Base-by-base conservation (phyloP, 306 rosid genomes). In the Prunus fruticosa region DNA sequence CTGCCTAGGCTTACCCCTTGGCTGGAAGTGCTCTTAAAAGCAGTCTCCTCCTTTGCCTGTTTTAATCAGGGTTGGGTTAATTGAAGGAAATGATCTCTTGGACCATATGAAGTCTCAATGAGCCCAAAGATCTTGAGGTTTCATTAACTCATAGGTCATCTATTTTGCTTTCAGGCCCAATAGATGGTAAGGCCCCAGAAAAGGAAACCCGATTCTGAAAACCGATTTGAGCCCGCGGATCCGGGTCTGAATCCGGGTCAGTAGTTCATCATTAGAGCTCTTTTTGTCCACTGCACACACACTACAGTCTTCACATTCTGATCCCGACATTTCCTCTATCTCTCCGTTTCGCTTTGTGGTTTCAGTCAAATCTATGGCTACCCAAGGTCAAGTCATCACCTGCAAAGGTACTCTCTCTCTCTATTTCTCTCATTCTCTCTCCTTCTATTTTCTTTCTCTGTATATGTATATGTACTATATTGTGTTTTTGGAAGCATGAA, bases 361-460 rank as follows among this genome's bases (percentile, higher is more conserved):
- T 64, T 64, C 71, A 18, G 56, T 54, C 18, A 45, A 79, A 15
- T 79, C 85, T 58, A 93, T 93, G 98, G 96, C 97, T 68, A 88
- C 93, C 46, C 90, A 82, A 81, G 98, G 96, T 81, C 93, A 88
- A 87, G 87, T 93, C 15, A 93, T 93, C 79, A 90, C 98, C 69
- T 93, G 97, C 98, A 93, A 91, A 90, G 98, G 95, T 91, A 77
- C 63, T 70, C 46, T 25, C 47, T 13, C 3, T 63, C 38, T 11
- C 6, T 50, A 22, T 11, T 5, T 70, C 5, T 22, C n/a, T n/a
- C n/a, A n/a, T n/a, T n/a, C n/a, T n/a, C n/a, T n/a, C n/a, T n/a
- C n/a, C n/a, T n/a, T n/a, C n/a, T n/a, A n/a, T n/a, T n/a, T 30
- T 49, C 38, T 8, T 16, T 23, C 3, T 50, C 25, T 25, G 5